Conservation (phyloP, 2,329 filamentous ascomycete genomes). For the Fusarium cicatricum region DNA sequence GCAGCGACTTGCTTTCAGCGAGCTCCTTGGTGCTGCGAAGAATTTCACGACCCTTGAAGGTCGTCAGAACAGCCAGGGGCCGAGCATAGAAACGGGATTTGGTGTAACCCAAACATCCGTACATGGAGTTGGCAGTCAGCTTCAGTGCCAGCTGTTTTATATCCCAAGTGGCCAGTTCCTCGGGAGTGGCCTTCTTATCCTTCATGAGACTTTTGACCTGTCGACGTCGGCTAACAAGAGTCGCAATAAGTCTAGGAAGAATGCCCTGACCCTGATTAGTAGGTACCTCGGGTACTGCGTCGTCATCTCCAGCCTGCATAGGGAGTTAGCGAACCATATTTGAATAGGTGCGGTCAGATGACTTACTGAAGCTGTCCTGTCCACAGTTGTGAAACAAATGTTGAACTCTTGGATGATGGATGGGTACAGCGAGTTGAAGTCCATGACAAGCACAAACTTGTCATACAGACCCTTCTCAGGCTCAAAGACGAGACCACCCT, state of each 20-base stretch:
- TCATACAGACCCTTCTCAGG: constrained; percentile 98
- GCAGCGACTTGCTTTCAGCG: constrained; percentile 87
- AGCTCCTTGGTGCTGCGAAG: constrained; percentile 94
- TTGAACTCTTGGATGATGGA: constrained; percentile 99
- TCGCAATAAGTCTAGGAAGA: constrained; percentile 88
- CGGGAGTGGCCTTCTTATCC: constrained; percentile 82
- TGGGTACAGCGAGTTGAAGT: constrained; percentile 98
- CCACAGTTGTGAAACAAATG: constrained; percentile 98
- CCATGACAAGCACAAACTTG: constrained; percentile 98
- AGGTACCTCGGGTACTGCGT: constrained; percentile 88
- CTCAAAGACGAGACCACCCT: constrained; percentile 97
- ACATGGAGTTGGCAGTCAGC: constrained; percentile 99
- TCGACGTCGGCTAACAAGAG: constrained; percentile 85
- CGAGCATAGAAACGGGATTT: constrained; percentile 98
- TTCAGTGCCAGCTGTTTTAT: constrained; percentile 98
- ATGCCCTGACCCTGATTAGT: constrained; percentile 81
- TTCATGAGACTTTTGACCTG: constrained; percentile 99
- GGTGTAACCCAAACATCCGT: constrained; percentile 95
- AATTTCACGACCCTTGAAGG: constrained; percentile 97
- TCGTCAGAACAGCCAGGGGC: constrained; percentile 93
- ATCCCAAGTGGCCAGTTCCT: constrained; percentile 94
- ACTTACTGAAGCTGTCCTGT: constrained; percentile 75
- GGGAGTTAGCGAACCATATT: constrained; percentile 39
- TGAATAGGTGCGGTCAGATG: not conserved
- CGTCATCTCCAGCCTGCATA: constrained; percentile 72